These are phyloP conservation scores for Penicillium sp. DNA, from an alignment of 2,329 filamentous ascomycete species.

Conservation along the genomic window DNA sequence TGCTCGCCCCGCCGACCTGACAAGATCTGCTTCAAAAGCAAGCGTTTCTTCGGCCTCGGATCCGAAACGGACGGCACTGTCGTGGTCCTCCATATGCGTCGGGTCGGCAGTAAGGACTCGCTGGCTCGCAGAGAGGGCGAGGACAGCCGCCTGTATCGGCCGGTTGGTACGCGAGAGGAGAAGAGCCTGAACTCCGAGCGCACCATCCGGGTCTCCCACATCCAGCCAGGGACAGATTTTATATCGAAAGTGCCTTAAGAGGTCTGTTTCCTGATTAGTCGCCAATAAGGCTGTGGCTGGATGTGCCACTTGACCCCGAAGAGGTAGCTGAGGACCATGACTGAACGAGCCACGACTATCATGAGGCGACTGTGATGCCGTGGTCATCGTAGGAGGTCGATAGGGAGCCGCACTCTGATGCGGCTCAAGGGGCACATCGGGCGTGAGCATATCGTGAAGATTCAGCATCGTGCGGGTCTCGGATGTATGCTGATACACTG, in stretches of 20 bases:
- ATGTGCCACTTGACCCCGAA: not conserved
- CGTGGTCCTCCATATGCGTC: not conserved
- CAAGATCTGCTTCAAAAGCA: conserved; percentile 6
- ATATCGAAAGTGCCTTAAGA: conserved; percentile 23
- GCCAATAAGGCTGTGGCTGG: conserved; percentile 1
- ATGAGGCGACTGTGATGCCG: no score
- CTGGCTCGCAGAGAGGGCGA: conserved; percentile 18
- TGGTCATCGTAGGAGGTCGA: not conserved
- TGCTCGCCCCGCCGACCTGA: conserved; percentile 9
- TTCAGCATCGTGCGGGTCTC: conserved; percentile 4
- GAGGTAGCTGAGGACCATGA: not conserved
- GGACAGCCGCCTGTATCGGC: conserved; percentile 15
- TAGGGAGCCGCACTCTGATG: not conserved
- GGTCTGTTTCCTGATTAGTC: conserved; percentile 16
- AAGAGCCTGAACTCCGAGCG: conserved; percentile 17
- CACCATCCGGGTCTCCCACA: conserved; percentile 18
- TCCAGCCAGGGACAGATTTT: conserved; percentile 23
- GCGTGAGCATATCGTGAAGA: conserved; percentile 5
- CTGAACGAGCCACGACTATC: not conserved
- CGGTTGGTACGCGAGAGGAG: conserved; percentile 16
- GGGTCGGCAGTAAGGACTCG: conserved; percentile 5
- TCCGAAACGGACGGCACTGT: conserved; percentile 10
- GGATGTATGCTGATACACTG: not conserved
- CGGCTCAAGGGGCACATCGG: not conserved
- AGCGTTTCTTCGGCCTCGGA: conserved; percentile 16